These are phyloP conservation scores for Rhizopus microsporus DNA, from an alignment of 371 early-diverging fungal genomes.

Conservation along the genomic window DNA sequence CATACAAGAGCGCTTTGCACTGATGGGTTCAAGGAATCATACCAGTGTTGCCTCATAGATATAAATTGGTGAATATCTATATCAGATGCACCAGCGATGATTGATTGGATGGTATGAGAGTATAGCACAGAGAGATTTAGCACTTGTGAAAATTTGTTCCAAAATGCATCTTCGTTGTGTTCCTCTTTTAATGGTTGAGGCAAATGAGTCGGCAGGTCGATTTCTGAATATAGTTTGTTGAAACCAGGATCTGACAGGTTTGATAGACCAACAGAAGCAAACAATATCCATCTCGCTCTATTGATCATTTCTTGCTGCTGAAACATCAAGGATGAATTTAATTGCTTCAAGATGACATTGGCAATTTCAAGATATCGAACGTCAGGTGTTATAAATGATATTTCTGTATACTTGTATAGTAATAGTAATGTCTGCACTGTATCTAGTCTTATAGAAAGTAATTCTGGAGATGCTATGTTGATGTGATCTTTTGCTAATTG, in stretches of 20 bases:
- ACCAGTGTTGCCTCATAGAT: constrained; percentile 25
- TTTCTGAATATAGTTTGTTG: constrained; percentile 8
- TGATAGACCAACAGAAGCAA: constrained; percentile 13
- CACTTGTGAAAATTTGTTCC: constrained; percentile 24
- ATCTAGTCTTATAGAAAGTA: constrained; percentile 11
- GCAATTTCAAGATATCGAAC: constrained; percentile 16
- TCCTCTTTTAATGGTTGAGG: constrained; percentile 18
- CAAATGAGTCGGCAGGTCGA: constrained; percentile 19
- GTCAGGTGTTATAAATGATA: constrained; percentile 5
- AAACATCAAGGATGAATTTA: constrained; percentile 4
- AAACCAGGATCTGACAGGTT: constrained; percentile 15
- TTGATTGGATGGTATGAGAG: constrained; percentile 23
- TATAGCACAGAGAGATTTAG: constrained; percentile 21
- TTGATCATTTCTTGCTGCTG: constrained; percentile 21
- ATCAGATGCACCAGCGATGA: constrained; percentile 10
- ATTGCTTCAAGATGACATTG: constrained; percentile 13
- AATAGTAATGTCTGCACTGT: constrained; percentile 26
- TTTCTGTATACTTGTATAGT: constrained; percentile 30
- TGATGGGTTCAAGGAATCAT: constrained; percentile 15
- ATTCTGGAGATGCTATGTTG: neutral
- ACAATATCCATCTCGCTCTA: constrained; percentile 25
- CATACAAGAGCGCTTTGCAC: constrained; percentile 15
- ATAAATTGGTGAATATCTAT: constrained; percentile 22
- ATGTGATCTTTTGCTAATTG: constrained; percentile 11
- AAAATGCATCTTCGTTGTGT: constrained; percentile 5